Evolutionary conservation across 257 asterid species (phyloP).

Genomic region (Gentiana dahurica): DNA sequence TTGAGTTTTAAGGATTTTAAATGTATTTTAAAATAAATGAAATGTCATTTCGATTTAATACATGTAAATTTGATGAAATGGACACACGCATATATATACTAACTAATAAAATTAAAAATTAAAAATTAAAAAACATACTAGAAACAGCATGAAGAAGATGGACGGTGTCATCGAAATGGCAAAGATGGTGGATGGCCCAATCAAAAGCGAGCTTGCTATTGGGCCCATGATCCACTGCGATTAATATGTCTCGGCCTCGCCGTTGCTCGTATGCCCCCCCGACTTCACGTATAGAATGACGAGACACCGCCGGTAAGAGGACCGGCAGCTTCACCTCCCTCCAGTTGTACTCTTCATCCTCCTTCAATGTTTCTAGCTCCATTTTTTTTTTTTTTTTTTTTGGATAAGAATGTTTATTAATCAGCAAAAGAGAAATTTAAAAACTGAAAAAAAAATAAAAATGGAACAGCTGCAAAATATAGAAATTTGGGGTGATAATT

Average conservation of each 20-base stretch:
- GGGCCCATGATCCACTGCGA: conserved; percentile 88
- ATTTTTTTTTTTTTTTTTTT: background rate
- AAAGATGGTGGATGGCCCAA: conserved; percentile 81
- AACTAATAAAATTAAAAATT: too few species aligned
- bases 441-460: too few species aligned
- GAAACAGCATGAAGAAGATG: conserved; percentile 75
- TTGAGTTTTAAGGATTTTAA: too few species aligned
- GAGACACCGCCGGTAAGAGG: conserved; percentile 48
- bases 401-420: too few species aligned
- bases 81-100: too few species aligned
- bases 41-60: too few species aligned
- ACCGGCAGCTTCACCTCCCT: conserved; percentile 58
- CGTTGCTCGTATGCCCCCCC: conserved; percentile 76
- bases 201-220: conserved; percentile 92
- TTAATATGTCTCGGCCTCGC: conserved; percentile 73
- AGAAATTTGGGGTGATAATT: background rate
- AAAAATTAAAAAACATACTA: conserved; percentile 19
- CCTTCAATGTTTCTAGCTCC: conserved; percentile 52
- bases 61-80: too few species aligned
- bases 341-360: conserved; percentile 81
- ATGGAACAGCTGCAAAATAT: background rate
- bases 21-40: too few species aligned
- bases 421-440: too few species aligned
- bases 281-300: conserved; percentile 62
- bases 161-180: conserved; percentile 83